Evolutionary conservation across 331 rosid species (phyloP).

Genomic region (Telfairia occidentalis): DNA sequence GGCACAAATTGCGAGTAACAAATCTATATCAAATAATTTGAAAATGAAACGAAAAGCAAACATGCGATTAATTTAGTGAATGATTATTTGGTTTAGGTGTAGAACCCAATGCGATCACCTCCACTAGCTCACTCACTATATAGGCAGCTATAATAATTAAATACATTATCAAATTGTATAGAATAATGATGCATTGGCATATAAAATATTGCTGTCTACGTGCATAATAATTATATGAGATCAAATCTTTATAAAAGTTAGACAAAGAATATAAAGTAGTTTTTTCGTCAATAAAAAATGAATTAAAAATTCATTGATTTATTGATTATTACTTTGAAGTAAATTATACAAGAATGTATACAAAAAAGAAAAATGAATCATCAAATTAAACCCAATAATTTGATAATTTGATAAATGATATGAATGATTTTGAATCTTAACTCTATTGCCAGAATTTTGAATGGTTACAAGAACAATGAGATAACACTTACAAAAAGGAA

Average conservation of each 20-base stretch:
- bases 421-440: too few species aligned
- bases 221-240: not conserved
- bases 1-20: not conserved
- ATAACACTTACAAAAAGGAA: not conserved
- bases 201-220: constrained; percentile 5
- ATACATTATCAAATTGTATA: too few species aligned
- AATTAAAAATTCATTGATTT: not conserved
- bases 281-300: not conserved
- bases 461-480: too few species aligned
- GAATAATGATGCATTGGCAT: not conserved
- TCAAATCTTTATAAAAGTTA: constrained; percentile 4
- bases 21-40: not conserved
- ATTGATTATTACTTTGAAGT: not conserved
- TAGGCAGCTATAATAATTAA: not conserved
- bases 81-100: not conserved
- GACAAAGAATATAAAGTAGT: constrained; percentile 4
- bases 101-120: not conserved
- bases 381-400: too few species aligned
- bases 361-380: too few species aligned
- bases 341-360: not conserved
- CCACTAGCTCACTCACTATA: constrained; percentile 13
- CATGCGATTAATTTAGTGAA: not conserved
- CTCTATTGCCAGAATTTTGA: too few species aligned
- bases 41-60: not conserved
- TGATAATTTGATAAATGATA: too few species aligned